Conservation (phyloP, 805 yeast species). For the Pichia nakasei region DNA sequence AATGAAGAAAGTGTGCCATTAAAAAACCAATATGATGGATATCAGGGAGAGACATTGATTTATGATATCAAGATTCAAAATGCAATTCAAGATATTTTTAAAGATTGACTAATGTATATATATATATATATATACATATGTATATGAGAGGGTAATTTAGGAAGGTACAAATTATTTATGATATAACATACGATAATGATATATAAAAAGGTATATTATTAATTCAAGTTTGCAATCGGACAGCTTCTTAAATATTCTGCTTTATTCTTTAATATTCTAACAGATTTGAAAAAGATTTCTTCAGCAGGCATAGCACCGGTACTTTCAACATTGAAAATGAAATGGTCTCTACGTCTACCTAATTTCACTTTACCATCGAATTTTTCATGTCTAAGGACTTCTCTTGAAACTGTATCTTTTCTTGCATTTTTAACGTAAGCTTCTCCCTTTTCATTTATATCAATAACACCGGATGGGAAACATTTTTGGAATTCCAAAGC, state of each 20-base stretch:
- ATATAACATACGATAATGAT: too few species aligned
- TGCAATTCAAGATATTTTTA: not conserved
- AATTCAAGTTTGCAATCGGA: constrained; percentile 47
- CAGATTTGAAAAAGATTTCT: constrained; percentile 87
- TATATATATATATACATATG: not conserved
- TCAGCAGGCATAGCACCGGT: constrained; percentile 97
- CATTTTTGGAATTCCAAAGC: constrained; percentile 80
- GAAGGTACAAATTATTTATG: too few species aligned
- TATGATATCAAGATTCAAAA: not conserved
- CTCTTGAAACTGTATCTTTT: constrained; percentile 94
- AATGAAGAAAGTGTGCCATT: not conserved
- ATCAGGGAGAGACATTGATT: constrained; percentile 31
- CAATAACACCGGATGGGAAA: constrained; percentile 91
- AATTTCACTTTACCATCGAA: constrained; percentile 82
- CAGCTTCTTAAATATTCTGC: constrained; percentile 71
- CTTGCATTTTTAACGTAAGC: constrained; percentile 86
- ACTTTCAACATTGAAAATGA: constrained; percentile 88
- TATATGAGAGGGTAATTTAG: too few species aligned
- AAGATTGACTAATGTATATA: not conserved
- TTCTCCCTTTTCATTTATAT: constrained; percentile 50
- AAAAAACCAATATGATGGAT: constrained; percentile 33
- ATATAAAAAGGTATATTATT: not conserved
- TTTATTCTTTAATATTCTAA: constrained; percentile 77
- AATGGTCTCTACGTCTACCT: constrained; percentile 88
- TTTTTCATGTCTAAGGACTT: constrained; percentile 88